Base-by-base conservation (phyloP, 495 filamentous ascomycete genomes). In the Xylona heveae region DNA sequence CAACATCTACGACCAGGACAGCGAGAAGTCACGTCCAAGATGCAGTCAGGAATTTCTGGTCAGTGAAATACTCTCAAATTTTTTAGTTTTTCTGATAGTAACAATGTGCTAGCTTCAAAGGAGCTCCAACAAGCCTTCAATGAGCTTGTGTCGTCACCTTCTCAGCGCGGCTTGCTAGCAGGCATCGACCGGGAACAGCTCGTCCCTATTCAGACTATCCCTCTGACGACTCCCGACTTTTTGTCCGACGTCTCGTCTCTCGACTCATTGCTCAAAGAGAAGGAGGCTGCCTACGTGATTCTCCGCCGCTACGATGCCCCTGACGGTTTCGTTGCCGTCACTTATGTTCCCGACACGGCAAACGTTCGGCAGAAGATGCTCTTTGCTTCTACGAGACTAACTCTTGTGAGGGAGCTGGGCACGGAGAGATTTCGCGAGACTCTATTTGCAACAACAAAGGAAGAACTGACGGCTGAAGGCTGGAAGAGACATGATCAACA, bases 331-430 rank as follows among this genome's bases (percentile, higher is more conserved):
- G 52, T 82, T 32, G 78, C 78, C 28, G 56, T 94, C 27, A 84
- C 88, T 19, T 94, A 92, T 48, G 78, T 97, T 27, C 88, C 88
- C 3, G 79, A 82, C 47, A 53, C 74, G 33, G 85, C 88, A 4
- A 77, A 77, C 12, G 88, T 97, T 24, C 74, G 88, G 24, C 75
- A 85, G 42, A 97, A 97, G 64, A 95, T 83, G 62, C 67, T 97
- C 31, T 92, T 94, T 52, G 85, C 88, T 21, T 69, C 77, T 24
- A 92, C 88, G 12, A 68, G 83, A 24, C 59, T 84, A 33, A 84
- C 82, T 0, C 61, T 97, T 7, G 59, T 74, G 24, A 65, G 85
- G 25, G 85, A 93, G 54, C 62, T 97, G 10, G 88, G 88, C 28
- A 71, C 68, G 14, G 88, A 95, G 52, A 71, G 79, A 48, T 94